Base-by-base conservation (phyloP, 345 rosid species). In the Gossypium herbaceum region DNA sequence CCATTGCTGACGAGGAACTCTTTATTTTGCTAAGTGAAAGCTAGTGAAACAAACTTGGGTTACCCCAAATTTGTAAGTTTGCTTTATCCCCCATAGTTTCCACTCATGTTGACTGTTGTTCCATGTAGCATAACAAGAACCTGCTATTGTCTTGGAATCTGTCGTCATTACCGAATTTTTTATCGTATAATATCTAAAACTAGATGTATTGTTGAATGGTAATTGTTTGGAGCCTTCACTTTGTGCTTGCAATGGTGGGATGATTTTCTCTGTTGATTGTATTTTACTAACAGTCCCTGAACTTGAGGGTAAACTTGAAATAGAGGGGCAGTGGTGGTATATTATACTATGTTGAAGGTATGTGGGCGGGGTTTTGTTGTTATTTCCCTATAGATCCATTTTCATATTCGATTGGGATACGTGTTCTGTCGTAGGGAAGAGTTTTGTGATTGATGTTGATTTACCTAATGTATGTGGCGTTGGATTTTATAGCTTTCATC, bases 1-100 rank as follows among this genome's bases (percentile, higher is more conserved):
- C 98, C 27, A 92, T 94, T 66, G 84, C 96, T 3, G 97, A 94
- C 63, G 98, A 94, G 71, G 90, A 92, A 76, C 85, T 94, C 48
- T 92, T 94, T 78, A 80, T 94, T 78, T 68, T 89, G 81, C 93
- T 94, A 34, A 81, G 89, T 2, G 96, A 89, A 79, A 80, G 86
- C 79, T 59, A 80, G 50, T 80, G 71, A 79, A 24, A 19, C 39
- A 27, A 12, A 41, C 34, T 19, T 56, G n/a, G 66, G 9, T 22
- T 43, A 5, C 34, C 48, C 12, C 20, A 7, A 15, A 48, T 2
- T 12, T 1, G 55, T 15, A 59, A 43, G 68, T 24, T 19, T 73
- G 22, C 25, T 48, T 56, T 50, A 58, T 10, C 2, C 11, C 27
- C 3, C 10, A 2, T 27, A 15, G 10, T 13, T 57, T 44, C 34